These are phyloP conservation scores for Athelia psychrophila DNA, from an alignment of 1,284 basidiomycete genomes.

Conservation along the genomic window DNA sequence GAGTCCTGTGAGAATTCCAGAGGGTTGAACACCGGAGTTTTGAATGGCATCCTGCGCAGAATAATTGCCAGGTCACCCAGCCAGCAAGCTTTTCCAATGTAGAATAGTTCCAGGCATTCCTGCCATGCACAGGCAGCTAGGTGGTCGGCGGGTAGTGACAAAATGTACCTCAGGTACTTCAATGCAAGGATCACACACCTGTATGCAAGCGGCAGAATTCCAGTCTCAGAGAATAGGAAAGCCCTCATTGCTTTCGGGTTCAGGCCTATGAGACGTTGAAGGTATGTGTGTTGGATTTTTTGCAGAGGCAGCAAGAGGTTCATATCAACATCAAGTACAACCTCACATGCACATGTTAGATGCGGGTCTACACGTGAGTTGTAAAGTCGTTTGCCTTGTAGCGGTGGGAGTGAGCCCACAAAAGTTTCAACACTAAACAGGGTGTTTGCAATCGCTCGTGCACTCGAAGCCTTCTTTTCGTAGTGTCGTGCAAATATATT, in stretches of 20 bases:
- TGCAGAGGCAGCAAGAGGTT: too few relatives aligned
- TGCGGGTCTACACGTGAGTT: conserved; percentile 2
- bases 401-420: neutral
- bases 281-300: too few relatives aligned
- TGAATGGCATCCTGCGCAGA: too few relatives aligned
- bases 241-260: too few relatives aligned
- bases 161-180: neutral
- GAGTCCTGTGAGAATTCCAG: too few relatives aligned
- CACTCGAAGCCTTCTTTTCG: neutral
- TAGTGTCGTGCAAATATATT: too few relatives aligned
- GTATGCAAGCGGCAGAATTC: conserved; percentile 6
- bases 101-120: neutral
- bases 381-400: neutral
- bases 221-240: too few relatives aligned
- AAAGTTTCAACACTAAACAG: neutral
- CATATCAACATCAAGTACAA: too few relatives aligned
- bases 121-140: neutral
- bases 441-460: neutral
- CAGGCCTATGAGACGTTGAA: too few relatives aligned
- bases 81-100: neutral
- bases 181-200: neutral
- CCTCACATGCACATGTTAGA: conserved; percentile 4
- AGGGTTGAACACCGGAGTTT: too few relatives aligned
- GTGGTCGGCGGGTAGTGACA: neutral
- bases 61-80: neutral